Evolutionary conservation across 768 basidiomycete genomes (phyloP), one percentile per base, ranked within the genome.

Genomic region (Brasilioporus rufonigricans): DNA sequence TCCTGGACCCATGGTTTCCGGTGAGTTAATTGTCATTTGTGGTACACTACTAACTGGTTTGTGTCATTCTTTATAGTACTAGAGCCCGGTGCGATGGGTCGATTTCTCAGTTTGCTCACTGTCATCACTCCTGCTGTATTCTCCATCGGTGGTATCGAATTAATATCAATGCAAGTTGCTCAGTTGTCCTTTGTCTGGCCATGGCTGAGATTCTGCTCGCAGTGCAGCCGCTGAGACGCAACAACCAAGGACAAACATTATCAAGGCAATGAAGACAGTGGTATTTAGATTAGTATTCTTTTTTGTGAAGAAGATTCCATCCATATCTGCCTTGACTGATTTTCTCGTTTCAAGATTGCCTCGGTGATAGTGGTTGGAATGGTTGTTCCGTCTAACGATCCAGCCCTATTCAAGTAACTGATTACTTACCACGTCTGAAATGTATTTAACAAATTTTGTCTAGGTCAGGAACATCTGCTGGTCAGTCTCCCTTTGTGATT

Each of bases 401-500:
- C 69, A 0, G 65, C 70, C 12, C 73, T 91, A 39, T 76, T 86
- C 39, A 65, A 71, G 52, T 56, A 74, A 71, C 55, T 40, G 62
- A 49, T 11, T 38, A 2, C n/a, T 32, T 32, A 16, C 8, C 14
- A 32, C 2, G 4, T 29, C 38, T 33, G 16, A 19, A 24, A 31
- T 21, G 21, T 2, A 12, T 40, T 26, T 59, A 12, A 59, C 41
- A 14, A 14, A 21, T 7, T 2, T 29, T 38, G 27, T 38, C 18
- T 39, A 63, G 61, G 43, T 19, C 61, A 1, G 61, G 57, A n/a
- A 26, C 1, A 4, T 53, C 59, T 18, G 91, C 90, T n/a, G 82
- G 86, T 1, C 68, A 85, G 49, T 91, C 89, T 4, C 92, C 92
- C 3, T 95, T 90, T 71, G 91, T 93, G 51, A 86, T 93, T 58